A percentile compares a stretch with the other conserved stretches of the same genome.
These are phyloP conservation scores for Cicer yamashitae DNA, from an alignment of 306 rosid species.

Conservation along the genomic window DNA sequence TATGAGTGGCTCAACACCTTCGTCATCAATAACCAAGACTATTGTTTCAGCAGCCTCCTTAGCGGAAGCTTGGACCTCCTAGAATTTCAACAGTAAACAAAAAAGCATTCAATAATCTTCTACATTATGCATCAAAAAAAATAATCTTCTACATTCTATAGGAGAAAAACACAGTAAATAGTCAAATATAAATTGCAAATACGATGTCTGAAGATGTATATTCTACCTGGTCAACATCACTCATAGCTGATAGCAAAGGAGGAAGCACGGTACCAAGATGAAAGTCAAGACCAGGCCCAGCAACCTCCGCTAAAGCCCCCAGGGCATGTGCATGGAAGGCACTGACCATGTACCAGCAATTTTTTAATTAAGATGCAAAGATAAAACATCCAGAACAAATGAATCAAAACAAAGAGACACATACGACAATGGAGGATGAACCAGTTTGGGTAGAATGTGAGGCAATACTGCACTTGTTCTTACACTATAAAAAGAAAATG, in stretches of 20 bases:
- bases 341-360: slow-evolving; percentile 52
- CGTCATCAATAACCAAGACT: slow-evolving; percentile 84
- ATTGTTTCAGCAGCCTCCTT: slow-evolving; percentile 94
- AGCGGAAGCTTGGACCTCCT: slow-evolving; percentile 86
- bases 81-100: slow-evolving; percentile 47
- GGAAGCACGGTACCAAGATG: slow-evolving; percentile 93
- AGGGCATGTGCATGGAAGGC: slow-evolving; percentile 97
- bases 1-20: slow-evolving; percentile 83
- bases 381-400: slow-evolving; percentile 25
- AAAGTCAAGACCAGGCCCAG: slow-evolving; percentile 84
- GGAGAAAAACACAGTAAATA: slow-evolving; percentile 5
- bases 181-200: slow-evolving; percentile 22
- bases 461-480: slow-evolving; percentile 93
- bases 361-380: slow-evolving; percentile 8
- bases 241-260: slow-evolving; percentile 87
- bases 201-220: slow-evolving; percentile 14
- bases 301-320: slow-evolving; percentile 98
- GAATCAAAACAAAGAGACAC: slow-evolving; percentile 49
- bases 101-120: slow-evolving; percentile 24
- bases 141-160: slow-evolving; percentile 20
- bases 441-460: slow-evolving; percentile 93
- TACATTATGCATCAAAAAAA: not conserved
- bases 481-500: slow-evolving; percentile 62
- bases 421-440: slow-evolving; percentile 89
- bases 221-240: slow-evolving; percentile 68